Percentiles rank a stretch among this genome's conserved stretches.
phyloP scores from a whole-genome alignment of 345 rosid species.

The Eucalyptus globulus region DNA sequence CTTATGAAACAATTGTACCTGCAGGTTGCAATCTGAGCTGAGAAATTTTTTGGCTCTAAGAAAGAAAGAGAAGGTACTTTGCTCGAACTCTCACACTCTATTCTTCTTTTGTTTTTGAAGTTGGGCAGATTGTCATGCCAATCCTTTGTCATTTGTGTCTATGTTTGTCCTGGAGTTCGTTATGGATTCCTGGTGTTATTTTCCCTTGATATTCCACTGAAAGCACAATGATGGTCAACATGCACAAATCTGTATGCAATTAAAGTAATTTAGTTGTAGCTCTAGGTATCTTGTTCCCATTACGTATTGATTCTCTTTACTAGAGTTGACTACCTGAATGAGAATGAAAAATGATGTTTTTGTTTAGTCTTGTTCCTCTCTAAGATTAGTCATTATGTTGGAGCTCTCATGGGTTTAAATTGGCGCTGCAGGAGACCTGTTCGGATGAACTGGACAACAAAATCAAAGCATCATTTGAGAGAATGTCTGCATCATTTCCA shows the following conservation, averaged over 20 bases:
- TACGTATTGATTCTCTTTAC: not conserved
- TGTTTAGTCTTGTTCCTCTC: not conserved
- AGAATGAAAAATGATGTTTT: not conserved
- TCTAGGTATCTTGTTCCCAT: not conserved
- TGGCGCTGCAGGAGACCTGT: slow-evolving; percentile 26
- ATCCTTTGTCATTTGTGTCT: not conserved
- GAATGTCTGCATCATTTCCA: slow-evolving; percentile 71
- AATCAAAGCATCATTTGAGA: slow-evolving; percentile 27
- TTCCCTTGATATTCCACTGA: not conserved
- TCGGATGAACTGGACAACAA: slow-evolving; percentile 37
- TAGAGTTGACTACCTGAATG: not conserved
- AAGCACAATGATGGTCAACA: not conserved
- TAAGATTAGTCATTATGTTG: not conserved
- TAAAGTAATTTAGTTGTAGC: not conserved
- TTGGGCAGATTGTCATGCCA: not conserved
- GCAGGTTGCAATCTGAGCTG: slow-evolving; percentile 79
- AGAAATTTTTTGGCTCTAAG: slow-evolving; percentile 46
- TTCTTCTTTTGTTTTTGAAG: not conserved
- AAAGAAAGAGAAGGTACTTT: slow-evolving; percentile 43
- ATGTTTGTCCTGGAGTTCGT: not conserved
- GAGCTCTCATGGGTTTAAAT: not conserved
- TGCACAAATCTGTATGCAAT: not conserved
- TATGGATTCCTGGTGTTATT: not conserved
- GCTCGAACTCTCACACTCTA: not conserved
- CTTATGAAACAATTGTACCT: slow-evolving; percentile 5